Base-by-base conservation (phyloP, 257 asterid genomes). In the Przewalskia tangutica region DNA sequence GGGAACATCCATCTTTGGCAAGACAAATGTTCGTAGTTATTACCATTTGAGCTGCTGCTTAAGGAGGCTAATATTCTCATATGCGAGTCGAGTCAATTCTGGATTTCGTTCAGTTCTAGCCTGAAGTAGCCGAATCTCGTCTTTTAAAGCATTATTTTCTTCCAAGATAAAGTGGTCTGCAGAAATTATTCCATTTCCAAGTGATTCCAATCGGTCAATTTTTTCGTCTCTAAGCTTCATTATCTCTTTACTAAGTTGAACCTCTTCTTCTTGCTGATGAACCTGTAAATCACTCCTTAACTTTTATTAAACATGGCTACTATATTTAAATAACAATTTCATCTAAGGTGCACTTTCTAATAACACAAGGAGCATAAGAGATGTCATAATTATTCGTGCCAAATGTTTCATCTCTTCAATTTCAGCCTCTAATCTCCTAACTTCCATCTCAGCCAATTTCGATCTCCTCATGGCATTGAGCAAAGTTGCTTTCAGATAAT, bases 181-280 rank as follows among this genome's bases (percentile, higher is more conserved):
- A 66, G 93, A 86, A 70, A 84, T 48, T 77, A 87, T 65, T 59
- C 93, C 92, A 84, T 88, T 88, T 46, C 83, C 86, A 66, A 89
- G 89, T 64, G 83, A 82, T 85, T 87, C 94, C 89, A 91, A 54
- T 64, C 82, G 88, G 83, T 87, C 89, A 80, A 88, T 88, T 89
- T 85, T 90, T 82, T 88, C 93, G 32, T 92, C 92, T n/a, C 86
- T 90, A 82, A 89, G 84, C 71, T 86, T 87, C 82, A 92, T 86
- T 82, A 87, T 85, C 90, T 88, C 86, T 84, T 90, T 90, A 62
- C 88, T 79, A 53, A 67, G 86, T 54, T 86, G 90, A 83, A 86
- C 85, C 88, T 91, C 95, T 85, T 89, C 90, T 79, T 86, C 87
- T 79, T 68, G 88, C 73, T 89, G 93, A 66, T 89, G 86, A 89